Base-by-base conservation (phyloP, 2,329 filamentous ascomycete species). In the Xylaria sp. region DNA sequence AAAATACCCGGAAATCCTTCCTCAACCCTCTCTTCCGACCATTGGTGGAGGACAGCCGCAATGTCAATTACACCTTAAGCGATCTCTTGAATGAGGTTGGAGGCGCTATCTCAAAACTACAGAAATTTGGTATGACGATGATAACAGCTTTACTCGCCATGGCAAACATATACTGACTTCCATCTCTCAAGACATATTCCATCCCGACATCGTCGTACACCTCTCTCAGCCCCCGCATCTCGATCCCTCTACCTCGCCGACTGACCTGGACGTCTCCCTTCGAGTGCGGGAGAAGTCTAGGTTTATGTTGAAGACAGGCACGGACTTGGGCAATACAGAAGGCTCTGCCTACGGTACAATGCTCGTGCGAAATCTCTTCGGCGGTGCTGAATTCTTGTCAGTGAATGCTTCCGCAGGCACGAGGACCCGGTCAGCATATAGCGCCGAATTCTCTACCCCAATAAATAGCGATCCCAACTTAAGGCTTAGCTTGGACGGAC, bases 311-410 rank as follows among this genome's bases (percentile, higher is more conserved):
- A 97, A 97, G 82, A 97, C 94, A 0, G 96, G 96, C 66, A 98
- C 96, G 9, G 95, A 98, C 77, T 86, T 97, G 51, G 96, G 96
- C 69, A 97, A 96, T 76, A 90, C 93, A 25, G 96, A 99, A 80
- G 96, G 95, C 39, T 97, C 94, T 7, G 95, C 94, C 3, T 98
- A 97, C 77, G 90, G 92, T 71, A 95, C 96, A 72, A 86, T 94
- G 50, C 85, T 95, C 58, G 90, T 94, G 84, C 90, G 96, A 72
- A 99, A 99, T 80, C 86, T 99, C 66, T 93, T 99, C 77, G 96
- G 96, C 58, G 96, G 96, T 44, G 96, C 94, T 27, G 96, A 99
- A 82, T 92, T 91, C 63, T 82, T 99, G 69, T 93, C 92, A 59
- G 83, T 97, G 66, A 95, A 97, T 75, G 94, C 93, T 55, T 94